Percentiles rank a stretch among this genome's conserved stretches.
These are phyloP conservation scores for Tetragonia tetragonoides DNA, from an alignment of 148 eudicot genomes.

Conservation along the genomic window DNA sequence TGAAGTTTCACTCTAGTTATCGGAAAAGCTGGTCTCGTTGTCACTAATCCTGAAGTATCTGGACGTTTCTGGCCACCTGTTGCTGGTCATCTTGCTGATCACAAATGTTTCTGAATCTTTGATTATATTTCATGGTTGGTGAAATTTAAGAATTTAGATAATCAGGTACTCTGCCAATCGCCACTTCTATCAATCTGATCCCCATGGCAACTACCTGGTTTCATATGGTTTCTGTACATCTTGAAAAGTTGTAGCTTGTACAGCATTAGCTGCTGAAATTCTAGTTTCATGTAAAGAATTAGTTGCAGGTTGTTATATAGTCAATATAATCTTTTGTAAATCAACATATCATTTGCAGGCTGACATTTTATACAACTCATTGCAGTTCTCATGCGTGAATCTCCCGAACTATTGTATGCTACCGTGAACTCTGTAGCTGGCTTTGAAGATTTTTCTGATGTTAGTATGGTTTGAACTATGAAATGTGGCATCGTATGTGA, in stretches of 20 bases:
- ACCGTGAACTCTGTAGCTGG: not conserved
- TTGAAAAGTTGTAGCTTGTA: not conserved
- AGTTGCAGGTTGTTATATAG: not conserved
- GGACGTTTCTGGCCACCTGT: not conserved
- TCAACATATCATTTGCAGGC: not conserved
- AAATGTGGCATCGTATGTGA: too few relatives aligned
- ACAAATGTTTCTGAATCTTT: slow-evolving; percentile 1
- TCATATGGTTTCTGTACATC: not conserved
- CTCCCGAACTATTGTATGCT: not conserved
- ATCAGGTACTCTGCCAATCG: not conserved
- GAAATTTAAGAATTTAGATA: not conserved
- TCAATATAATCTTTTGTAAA: not conserved
- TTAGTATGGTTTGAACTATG: too few relatives aligned
- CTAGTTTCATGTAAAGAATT: not conserved
- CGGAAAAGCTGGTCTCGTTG: slow-evolving; percentile 20
- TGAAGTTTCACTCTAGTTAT: slow-evolving; percentile 7
- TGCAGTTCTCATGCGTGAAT: not conserved
- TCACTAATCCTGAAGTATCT: not conserved
- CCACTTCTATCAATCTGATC: not conserved
- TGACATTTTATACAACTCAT: not conserved
- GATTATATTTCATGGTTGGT: not conserved
- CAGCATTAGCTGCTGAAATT: not conserved
- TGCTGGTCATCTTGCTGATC: not conserved
- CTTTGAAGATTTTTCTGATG: too few relatives aligned
- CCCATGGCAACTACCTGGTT: not conserved